Evolutionary conservation across 148 eudicot species (phyloP).

Genomic region (Oxyria digyna): DNA sequence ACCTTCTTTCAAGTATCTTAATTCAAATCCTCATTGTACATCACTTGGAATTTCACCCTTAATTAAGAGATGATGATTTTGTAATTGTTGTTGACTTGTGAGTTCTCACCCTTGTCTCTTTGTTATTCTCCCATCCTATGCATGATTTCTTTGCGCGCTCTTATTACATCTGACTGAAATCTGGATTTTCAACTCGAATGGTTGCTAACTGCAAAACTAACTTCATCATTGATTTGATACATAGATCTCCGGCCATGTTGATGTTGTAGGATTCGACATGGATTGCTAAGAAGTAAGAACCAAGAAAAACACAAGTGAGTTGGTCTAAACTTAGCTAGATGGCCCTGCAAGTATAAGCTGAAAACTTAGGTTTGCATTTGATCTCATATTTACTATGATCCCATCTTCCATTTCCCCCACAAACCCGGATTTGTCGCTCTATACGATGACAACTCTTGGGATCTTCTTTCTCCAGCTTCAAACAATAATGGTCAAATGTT

Average conservation of each 20-base stretch:
- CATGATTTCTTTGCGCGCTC: background rate
- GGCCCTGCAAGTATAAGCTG: conserved; percentile 18
- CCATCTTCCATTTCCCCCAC: conserved; percentile 19
- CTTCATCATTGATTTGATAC: background rate
- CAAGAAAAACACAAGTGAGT: background rate
- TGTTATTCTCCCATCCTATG: background rate
- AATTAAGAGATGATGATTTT: no score
- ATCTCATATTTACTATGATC: conserved; percentile 15
- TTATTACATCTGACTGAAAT: background rate
- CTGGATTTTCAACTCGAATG: background rate
- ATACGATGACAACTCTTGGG: conserved; percentile 11
- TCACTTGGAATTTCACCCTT: background rate
- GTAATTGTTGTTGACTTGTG: background rate
- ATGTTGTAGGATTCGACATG: background rate
- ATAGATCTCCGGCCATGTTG: background rate
- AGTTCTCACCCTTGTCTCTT: background rate
- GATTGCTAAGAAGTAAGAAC: background rate
- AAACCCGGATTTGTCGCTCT: conserved; percentile 14
- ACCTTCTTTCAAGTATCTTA: background rate
- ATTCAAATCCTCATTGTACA: background rate
- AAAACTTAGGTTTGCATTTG: conserved; percentile 10
- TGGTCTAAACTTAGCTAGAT: conserved; percentile 5
- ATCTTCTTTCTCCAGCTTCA: conserved; percentile 20
- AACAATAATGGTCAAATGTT: conserved; percentile 31
- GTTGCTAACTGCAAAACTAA: background rate